These are phyloP conservation scores for Quercus robur DNA, from an alignment of 306 rosid genomes.

Conservation along the genomic window DNA sequence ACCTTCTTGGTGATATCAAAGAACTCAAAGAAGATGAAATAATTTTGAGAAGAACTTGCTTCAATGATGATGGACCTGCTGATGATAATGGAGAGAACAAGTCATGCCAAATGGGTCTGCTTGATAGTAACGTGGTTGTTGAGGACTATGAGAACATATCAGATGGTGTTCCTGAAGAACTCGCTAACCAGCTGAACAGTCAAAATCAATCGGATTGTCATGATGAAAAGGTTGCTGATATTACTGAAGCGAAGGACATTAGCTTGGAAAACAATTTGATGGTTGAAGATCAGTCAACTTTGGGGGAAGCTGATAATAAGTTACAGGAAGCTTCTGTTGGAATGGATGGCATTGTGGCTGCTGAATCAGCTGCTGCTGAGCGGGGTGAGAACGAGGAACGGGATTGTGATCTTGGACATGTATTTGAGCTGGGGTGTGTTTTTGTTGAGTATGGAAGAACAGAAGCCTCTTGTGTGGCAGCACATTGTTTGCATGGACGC, in stretches of 20 bases:
- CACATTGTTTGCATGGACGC: conserved; percentile 79
- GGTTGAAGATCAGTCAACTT: conserved; percentile 11
- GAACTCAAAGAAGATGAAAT: conserved; percentile 35
- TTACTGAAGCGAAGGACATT: conserved; percentile 9
- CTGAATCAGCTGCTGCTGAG: conserved; percentile 26
- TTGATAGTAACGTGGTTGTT: conserved; percentile 18
- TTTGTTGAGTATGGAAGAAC: conserved; percentile 81
- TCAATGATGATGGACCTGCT: conserved; percentile 24
- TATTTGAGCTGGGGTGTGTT: conserved; percentile 58
- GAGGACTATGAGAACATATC: conserved; percentile 18
- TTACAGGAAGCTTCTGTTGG: conserved; percentile 24
- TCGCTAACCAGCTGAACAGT: conserved; percentile 25
- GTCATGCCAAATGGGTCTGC: conserved; percentile 30
- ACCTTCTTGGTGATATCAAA: background rate
- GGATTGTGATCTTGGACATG: conserved; percentile 21
- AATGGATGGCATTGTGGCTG: conserved; percentile 16
- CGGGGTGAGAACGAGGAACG: conserved; percentile 23
- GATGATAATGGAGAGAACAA: conserved; percentile 18
- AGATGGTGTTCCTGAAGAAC: conserved; percentile 18
- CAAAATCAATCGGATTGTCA: conserved; percentile 21
- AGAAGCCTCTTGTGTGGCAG: conserved; percentile 70
- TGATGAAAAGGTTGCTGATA: conserved; percentile 26
- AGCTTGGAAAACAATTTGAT: conserved; percentile 22
- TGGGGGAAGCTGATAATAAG: conserved; percentile 17
- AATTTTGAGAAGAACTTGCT: conserved; percentile 3